Base-by-base conservation (phyloP, 2,329 filamentous ascomycete genomes). In the Pyricularia pennisetigena region DNA sequence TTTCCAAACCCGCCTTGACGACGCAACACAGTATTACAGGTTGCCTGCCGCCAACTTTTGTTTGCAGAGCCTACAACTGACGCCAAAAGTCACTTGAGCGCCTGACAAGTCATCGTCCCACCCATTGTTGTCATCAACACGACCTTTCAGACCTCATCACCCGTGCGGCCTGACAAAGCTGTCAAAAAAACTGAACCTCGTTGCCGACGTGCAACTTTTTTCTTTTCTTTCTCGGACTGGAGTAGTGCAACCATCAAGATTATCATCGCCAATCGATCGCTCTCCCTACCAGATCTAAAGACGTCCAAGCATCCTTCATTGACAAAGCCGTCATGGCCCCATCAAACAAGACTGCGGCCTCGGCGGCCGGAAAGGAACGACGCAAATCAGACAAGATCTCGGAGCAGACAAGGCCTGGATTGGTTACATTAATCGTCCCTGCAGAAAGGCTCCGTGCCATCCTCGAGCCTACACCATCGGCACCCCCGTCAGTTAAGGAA, bases 391-490 rank as follows among this genome's bases (percentile, higher is more conserved):
- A 75, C 6, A 75, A 74, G 68, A 75, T 76, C 71, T 59, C 49
- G 28, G 65, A 67, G 49, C 65, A 26, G 9, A 4, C 41, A 16
- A 59, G 72, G 49, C 72, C 73, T 64, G 62, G 67, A 74, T 68
- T 87, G 69, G 76, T 88, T 74, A 87, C 81, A 8, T 76, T 89
- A 68, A 84, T 81, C 72, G 79, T 88, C 65, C 73, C 82, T 26
- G 77, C 86, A 61, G 75, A 80, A 23, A 80, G 78, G 70, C 79
- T 90, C 67, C 82, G 82, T 72, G 80, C 81, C 66, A 78, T 88
- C 66, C 71, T 84, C 71, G 79, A 82, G 71, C 77, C 81, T 29
- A 61, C 57, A 61, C 57, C 57, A 12, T 77, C 70, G 79, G 82
- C 70, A 78, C 82, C 68, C n/a, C 68, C 72, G 9, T 71, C 81